Base-by-base conservation (phyloP, 1,139 yeast species). In the Candida anutae region DNA sequence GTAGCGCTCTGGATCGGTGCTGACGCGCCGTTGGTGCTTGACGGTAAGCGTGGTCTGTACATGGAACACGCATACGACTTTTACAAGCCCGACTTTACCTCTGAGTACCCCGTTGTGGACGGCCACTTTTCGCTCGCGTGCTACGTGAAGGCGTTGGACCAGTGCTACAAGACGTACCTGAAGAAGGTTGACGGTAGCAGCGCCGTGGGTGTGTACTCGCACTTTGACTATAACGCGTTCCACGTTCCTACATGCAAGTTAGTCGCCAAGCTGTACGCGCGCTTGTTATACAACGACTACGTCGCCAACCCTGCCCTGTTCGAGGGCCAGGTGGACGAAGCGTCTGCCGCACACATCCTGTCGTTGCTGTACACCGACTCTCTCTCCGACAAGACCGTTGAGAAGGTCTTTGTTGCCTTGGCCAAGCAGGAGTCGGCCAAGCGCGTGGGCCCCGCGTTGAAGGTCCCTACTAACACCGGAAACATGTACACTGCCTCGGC, bases 161-260 rank as follows among this genome's bases (percentile, higher is more conserved):
- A 74, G 43, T 81, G 94, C 46, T 93, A 93, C 70, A 69, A 71
- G 44, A 62, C 76, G 38, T 93, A 88, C 68, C 79, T 93, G 45
- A 70, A 70, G 50, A 73, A 74, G 50, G 12, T 15, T 6, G 68
- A 61, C 39, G 58, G 62, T 28, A 45, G 48, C 28, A 67, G 69
- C 37, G 70, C 82, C 33, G 81, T 76, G 36, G 85, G 85, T 35
- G 57, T 77, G 30, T 62, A 64, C 33, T 69, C 75, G 44, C 75
- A 79, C 58, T 93, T 93, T 53, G 96, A 87, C 61, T 93, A 82
- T 69, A 80, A 83, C 48, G 94, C 90, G 27, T 93, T 90, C 88
- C 99, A 93, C 59, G 96, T 88, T 29, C 99, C 99, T 53, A 93
- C 94, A 38, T 88, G 98, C 65, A 93, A 93, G 67, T 73, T 88